Base-by-base conservation (phyloP, 768 basidiomycete genomes). In the Kwoniella europaea region DNA sequence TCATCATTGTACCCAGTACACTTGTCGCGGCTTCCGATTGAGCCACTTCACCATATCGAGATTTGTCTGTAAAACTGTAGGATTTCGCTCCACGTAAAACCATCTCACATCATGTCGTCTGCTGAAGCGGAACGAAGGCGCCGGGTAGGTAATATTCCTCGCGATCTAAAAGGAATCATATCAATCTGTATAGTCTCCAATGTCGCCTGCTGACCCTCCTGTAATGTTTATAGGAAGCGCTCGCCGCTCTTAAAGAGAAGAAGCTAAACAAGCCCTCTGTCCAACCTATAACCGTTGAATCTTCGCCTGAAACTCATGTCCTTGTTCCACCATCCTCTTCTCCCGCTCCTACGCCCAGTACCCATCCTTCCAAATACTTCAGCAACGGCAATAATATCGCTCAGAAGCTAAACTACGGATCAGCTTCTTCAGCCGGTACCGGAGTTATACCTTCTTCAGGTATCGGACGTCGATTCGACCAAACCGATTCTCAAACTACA, bases 311-410 rank as follows among this genome's bases (percentile, higher is more conserved):
- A 24, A 56, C 68, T 59, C 52, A 41, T n/a, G 56, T 73, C 22
- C 72, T 73, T 41, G 68, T 73, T 9, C 72, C 72, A 1, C 58
- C 69, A 15, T 71, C 69, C 7, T 69, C 72, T n/a, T 73, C 72
- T 20, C 68, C 72, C 41, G 63, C 64, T 5, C 63, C 71, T 18
- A 54, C 52, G 1, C 67, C 71, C 12, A 41, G 27, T 9, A 66
- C 55, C 41, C 64, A 41, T 43, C n/a, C 61, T 4, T 52, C 50
- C 16, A 43, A 63, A 42, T 44, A 55, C 43, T 22, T 54, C 61
- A 35, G 20, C 54, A 27, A 46, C 50, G 13, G 52, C 35, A 44
- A 63, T 41, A 18, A 13, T 18, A 61, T 50, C 22, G 55, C 58
- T 22, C 43, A 22, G 16, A 53, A 20, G 35, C 63, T 64, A 3